These are phyloP conservation scores for Arthroderma sp. DNA, from an alignment of 2,329 filamentous ascomycete genomes.

Conservation along the genomic window DNA sequence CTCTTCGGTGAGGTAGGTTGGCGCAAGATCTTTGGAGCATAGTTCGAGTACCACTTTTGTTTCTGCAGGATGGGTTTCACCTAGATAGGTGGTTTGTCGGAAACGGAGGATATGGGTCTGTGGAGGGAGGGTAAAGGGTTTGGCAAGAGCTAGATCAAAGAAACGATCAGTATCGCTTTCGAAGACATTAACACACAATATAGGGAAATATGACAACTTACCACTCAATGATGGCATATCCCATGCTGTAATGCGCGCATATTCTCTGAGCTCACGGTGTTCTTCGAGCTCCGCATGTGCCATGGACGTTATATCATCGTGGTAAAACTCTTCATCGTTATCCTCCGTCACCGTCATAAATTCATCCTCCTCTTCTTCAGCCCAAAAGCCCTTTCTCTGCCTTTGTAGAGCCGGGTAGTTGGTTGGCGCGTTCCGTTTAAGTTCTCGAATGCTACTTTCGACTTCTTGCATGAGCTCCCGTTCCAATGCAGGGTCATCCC, in stretches of 20 bases:
- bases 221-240: conserved; percentile 85
- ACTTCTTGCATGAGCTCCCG: conserved; percentile 12
- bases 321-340: conserved; percentile 39
- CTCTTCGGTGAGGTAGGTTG: conserved; percentile 46
- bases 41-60: conserved; percentile 94
- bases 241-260: conserved; percentile 78
- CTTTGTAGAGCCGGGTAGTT: conserved; percentile 20
- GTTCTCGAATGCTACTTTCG: conserved; percentile 21
- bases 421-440: conserved; percentile 24
- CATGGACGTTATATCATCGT: conserved; percentile 52
- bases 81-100: conserved; percentile 94
- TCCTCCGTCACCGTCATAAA: conserved; percentile 36
- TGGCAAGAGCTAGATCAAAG: conserved; percentile 55
- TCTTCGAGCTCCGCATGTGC: conserved; percentile 81
- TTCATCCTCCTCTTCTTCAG: conserved; percentile 36
- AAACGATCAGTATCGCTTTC: not conserved
- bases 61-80: conserved; percentile 80
- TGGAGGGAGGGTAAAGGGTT: conserved; percentile 63
- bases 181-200: not conserved
- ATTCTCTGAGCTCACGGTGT: conserved; percentile 77
- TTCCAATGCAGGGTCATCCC: not conserved
- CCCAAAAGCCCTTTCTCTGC: conserved; percentile 31
- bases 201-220: conserved; percentile 41
- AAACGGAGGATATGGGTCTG: conserved; percentile 65
- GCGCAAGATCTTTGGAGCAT: conserved; percentile 55